phyloP scores from a whole-genome alignment of 225 moss, liverwort and hornwort species.

The Pseudisothecium myosuroides region DNA sequence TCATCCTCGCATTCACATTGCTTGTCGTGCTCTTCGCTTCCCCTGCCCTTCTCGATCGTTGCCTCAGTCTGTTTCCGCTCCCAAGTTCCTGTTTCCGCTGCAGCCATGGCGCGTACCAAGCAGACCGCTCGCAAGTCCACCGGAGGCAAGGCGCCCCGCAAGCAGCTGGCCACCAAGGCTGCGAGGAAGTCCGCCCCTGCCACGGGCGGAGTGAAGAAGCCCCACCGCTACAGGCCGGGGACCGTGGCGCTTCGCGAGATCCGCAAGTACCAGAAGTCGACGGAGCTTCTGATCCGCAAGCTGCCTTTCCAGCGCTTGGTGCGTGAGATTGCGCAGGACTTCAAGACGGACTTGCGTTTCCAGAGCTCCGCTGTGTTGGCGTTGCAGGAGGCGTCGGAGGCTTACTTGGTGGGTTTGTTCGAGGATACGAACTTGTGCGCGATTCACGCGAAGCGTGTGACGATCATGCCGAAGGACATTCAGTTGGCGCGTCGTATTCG shows the following conservation, averaged over 20 bases:
- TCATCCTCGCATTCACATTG: fast-evolving
- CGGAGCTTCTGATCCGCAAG: background rate
- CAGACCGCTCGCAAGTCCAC: background rate
- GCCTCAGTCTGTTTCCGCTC: fast-evolving
- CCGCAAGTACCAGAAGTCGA: background rate
- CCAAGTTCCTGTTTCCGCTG: too few relatives aligned
- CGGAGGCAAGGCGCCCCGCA: background rate
- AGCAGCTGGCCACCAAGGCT: background rate
- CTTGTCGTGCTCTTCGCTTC: background rate
- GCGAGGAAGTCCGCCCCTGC: background rate
- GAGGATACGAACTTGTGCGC: background rate
- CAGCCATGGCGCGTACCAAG: background rate
- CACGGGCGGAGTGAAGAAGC: background rate
- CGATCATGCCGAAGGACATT: background rate
- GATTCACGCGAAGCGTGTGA: background rate
- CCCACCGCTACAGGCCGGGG: background rate
- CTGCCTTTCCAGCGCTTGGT: background rate
- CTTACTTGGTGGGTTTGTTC: background rate
- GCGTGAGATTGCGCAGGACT: background rate
- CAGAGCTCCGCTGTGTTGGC: background rate
- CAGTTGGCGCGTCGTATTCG: background rate
- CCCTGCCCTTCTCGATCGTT: background rate
- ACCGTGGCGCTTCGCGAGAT: background rate
- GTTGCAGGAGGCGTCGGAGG: background rate
- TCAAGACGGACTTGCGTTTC: background rate